A percentile compares a stretch with the other conserved stretches of the same genome.
These are phyloP conservation scores for Coniophora puteana DNA, from an alignment of 1,284 basidiomycete genomes.

Conservation along the genomic window DNA sequence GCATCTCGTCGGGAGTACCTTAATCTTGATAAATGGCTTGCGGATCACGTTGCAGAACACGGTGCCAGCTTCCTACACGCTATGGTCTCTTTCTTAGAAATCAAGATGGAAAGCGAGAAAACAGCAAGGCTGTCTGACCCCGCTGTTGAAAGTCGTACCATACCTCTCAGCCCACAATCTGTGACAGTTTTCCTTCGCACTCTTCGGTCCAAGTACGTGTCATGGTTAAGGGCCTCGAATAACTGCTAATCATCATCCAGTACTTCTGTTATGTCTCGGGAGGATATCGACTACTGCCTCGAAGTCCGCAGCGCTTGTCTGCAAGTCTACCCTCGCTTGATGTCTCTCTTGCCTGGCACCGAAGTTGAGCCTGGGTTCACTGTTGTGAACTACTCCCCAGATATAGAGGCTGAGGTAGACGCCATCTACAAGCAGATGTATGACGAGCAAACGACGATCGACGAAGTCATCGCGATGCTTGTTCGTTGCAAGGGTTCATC, in stretches of 20 bases:
- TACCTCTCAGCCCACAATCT: conserved; percentile 80
- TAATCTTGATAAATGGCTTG: conserved; percentile 95
- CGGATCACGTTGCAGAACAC: conserved; percentile 79
- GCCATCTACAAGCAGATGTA: conserved; percentile 99
- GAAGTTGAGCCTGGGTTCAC: conserved; percentile 91
- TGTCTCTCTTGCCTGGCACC: conserved; percentile 89
- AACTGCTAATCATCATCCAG: conserved; percentile 31
- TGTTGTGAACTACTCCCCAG: conserved; percentile 84
- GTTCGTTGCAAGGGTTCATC: conserved; percentile 83
- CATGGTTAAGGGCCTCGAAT: conserved; percentile 9
- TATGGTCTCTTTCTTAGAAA: conserved; percentile 83
- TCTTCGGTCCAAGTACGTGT: conserved; percentile 73
- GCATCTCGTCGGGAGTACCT: conserved; percentile 92
- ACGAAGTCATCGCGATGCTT: conserved; percentile 88
- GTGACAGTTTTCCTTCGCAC: conserved; percentile 91
- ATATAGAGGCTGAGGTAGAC: conserved; percentile 93
- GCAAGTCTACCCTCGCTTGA: conserved; percentile 94
- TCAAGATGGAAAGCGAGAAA: conserved; percentile 91
- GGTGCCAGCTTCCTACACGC: conserved; percentile 86
- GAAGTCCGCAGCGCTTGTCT: conserved; percentile 93
- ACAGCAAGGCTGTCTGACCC: conserved; percentile 76
- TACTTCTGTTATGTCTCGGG: conserved; percentile 61
- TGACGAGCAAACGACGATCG: conserved; percentile 89
- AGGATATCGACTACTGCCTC: conserved; percentile 86
- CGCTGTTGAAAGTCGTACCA: conserved; percentile 73